Evolutionary conservation across 2,329 filamentous ascomycete species (phyloP), one percentile per base, ranked within the genome.

Genomic region (Dichotomopilus funicola): DNA sequence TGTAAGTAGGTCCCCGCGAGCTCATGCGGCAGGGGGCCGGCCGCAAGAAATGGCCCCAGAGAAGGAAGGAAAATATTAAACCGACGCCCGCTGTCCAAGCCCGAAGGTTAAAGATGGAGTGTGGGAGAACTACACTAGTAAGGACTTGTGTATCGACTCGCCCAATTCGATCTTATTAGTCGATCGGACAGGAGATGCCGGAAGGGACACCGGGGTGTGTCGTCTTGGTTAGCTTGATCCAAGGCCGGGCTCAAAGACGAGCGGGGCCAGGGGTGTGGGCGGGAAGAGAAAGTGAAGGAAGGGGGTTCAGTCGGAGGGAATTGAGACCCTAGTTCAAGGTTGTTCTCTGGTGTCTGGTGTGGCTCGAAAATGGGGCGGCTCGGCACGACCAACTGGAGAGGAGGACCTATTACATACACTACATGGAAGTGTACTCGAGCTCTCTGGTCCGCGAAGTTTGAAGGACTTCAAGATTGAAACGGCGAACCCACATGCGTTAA

Each of bases 101-200:
- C 12, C 53, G 50, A 55, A 57, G 36, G 42, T 7, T 52, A 56
- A 44, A 27, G 7, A 41, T 50, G 49, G 40, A 31, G 38, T 35
- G 41, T 59, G 42, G 41, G 19, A 53, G 44, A 59, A 44, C 49
- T 11, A 34, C 58, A 44, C 49, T 11, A 34, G 43, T 45, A 34
- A 34, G 13, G 53, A 48, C 53, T 38, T 49, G 56, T 44, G 40
- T 47, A 51, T 56, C 56, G 42, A 47, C 49, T 51, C 56, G 47
- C 38, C 55, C 42, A 54, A 54, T 57, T 60, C 51, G 55, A 58
- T 63, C 56, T 59, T 58, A 63, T 63, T 62, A 62, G 63, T 63
- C 58, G 56, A 64, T 64, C 57, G 55, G 50, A 58, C 51, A 54
- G 46, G 47, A 53, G 47, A 45, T 42, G 53, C 40, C 55, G 27